A percentile compares a stretch with the other conserved stretches of the same genome.
Evolutionary conservation across 2,329 filamentous ascomycete genomes (phyloP).

Genomic region (Phoma sp.): DNA sequence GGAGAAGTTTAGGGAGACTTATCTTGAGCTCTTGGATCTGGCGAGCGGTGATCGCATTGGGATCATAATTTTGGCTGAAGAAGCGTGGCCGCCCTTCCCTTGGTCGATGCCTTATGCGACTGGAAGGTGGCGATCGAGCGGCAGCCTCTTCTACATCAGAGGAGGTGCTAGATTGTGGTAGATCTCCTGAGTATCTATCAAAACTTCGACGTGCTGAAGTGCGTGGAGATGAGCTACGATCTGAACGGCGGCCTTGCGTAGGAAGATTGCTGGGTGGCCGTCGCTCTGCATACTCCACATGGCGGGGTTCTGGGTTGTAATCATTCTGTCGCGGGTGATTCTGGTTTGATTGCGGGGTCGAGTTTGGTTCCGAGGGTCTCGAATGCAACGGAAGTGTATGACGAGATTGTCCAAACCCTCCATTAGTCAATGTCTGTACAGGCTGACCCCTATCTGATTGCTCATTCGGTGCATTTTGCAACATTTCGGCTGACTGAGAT

Average conservation of each 20-base stretch:
- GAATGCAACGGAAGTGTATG: slow-evolving; percentile 21
- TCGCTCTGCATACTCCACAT: slow-evolving; percentile 17
- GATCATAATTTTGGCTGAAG: slow-evolving; percentile 25
- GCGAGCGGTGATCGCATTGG: slow-evolving; percentile 29
- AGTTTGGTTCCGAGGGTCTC: slow-evolving; percentile 24
- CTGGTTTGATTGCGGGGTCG: slow-evolving; percentile 13
- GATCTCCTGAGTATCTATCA: slow-evolving; percentile 40
- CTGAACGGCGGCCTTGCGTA: slow-evolving; percentile 29
- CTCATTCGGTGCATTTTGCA: not conserved
- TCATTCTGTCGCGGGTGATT: not conserved
- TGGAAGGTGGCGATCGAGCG: slow-evolving; percentile 29
- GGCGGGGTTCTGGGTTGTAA: not conserved
- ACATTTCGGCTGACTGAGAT: not conserved
- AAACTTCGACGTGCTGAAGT: slow-evolving; percentile 43
- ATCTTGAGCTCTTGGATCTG: slow-evolving; percentile 44
- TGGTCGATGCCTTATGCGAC: slow-evolving; percentile 22
- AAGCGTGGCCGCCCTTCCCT: slow-evolving; percentile 28
- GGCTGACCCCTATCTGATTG: not conserved
- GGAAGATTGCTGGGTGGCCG: slow-evolving; percentile 20
- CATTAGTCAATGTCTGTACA: slow-evolving; percentile 12
- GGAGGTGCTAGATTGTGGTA: slow-evolving; percentile 28
- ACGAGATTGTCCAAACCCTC: slow-evolving; percentile 16
- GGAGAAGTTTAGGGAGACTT: slow-evolving; percentile 34
- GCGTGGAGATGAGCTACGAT: slow-evolving; percentile 37
- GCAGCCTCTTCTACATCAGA: slow-evolving; percentile 38